Evolutionary conservation across 441 rosid genomes (phyloP).

Genomic region (Erodium chrysanthum): DNA sequence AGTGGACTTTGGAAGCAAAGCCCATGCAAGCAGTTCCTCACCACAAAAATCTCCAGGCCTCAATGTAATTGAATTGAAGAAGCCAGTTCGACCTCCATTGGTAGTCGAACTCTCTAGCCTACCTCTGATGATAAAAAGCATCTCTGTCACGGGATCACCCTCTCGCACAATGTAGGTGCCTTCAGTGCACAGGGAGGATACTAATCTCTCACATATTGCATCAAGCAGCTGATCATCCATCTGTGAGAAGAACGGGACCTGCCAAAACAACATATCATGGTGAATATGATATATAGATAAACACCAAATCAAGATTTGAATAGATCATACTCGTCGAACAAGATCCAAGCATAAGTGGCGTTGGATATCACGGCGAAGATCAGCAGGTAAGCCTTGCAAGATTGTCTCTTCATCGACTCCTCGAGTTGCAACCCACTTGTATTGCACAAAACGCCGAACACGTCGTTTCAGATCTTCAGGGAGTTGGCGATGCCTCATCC

Average conservation of each 20-base stretch:
- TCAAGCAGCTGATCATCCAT: slow-evolving; percentile 89
- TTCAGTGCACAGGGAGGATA: slow-evolving; percentile 66
- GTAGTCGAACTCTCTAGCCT: slow-evolving; percentile 84
- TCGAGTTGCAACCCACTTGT: slow-evolving; percentile 83
- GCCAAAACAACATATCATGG: slow-evolving; percentile 11
- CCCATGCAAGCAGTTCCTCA: slow-evolving; percentile 87
- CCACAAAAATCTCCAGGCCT: slow-evolving; percentile 89
- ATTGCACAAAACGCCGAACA: slow-evolving; percentile 68
- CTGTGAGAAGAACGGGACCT: slow-evolving; percentile 95
- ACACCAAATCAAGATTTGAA: background rate
- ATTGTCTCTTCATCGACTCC: slow-evolving; percentile 84
- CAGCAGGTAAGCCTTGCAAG: slow-evolving; percentile 65
- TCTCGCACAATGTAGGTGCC: slow-evolving; percentile 79
- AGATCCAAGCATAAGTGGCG: slow-evolving; percentile 84
- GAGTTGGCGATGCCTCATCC: slow-evolving; percentile 96
- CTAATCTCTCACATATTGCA: slow-evolving; percentile 77
- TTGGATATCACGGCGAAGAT: slow-evolving; percentile 83
- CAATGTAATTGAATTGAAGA: slow-evolving; percentile 62
- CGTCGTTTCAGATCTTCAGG: slow-evolving; percentile 65
- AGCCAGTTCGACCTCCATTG: slow-evolving; percentile 88
- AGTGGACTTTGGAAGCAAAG: slow-evolving; percentile 70
- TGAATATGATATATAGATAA: background rate
- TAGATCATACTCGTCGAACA: slow-evolving; percentile 63
- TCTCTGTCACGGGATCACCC: slow-evolving; percentile 78
- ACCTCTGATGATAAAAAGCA: slow-evolving; percentile 81